Evolutionary conservation across 371 early-diverging fungal species (phyloP).

Genomic region (Mucor piriformis): DNA sequence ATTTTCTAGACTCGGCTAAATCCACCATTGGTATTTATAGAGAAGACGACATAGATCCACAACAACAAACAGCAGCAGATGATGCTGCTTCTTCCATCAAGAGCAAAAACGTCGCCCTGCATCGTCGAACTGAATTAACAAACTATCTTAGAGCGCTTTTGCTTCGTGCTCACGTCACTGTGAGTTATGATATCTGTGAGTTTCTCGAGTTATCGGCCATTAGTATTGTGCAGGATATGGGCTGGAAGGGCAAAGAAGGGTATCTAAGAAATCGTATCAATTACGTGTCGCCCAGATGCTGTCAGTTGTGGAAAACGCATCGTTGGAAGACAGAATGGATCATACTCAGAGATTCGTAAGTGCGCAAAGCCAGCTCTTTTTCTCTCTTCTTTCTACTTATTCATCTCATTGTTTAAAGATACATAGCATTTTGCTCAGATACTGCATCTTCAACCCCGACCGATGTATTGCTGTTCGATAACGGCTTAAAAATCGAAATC

Average conservation of each 20-base stretch:
- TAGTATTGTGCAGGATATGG: conserved; percentile 77
- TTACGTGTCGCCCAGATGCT: conserved; percentile 40
- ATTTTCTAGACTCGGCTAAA: conserved; percentile 42
- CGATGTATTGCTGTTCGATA: conserved; percentile 77
- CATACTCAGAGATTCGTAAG: conserved; percentile 75
- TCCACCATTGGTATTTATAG: conserved; percentile 38
- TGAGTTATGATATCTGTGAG: conserved; percentile 76
- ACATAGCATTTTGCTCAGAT: conserved; percentile 60
- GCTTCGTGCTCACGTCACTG: conserved; percentile 61
- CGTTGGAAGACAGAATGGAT: conserved; percentile 76
- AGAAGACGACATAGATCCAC: conserved; percentile 12
- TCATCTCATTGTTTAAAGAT: conserved; percentile 25
- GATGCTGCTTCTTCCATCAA: neutral
- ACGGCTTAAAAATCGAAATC: conserved; percentile 53
- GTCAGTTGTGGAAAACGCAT: conserved; percentile 36
- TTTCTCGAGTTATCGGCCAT: conserved; percentile 80
- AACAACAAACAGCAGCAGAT: neutral
- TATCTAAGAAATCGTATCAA: conserved; percentile 64
- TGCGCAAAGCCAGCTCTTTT: no score
- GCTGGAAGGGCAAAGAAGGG: conserved; percentile 89
- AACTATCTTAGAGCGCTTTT: conserved; percentile 63
- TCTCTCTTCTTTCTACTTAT: neutral
- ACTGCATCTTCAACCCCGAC: conserved; percentile 59
- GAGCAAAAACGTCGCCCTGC: conserved; percentile 6
- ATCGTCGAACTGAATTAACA: conserved; percentile 60